Percentiles rank a stretch among this genome's conserved stretches.
phyloP scores from a whole-genome alignment of 1,284 basidiomycete species.

The Ustilago loliicola region DNA sequence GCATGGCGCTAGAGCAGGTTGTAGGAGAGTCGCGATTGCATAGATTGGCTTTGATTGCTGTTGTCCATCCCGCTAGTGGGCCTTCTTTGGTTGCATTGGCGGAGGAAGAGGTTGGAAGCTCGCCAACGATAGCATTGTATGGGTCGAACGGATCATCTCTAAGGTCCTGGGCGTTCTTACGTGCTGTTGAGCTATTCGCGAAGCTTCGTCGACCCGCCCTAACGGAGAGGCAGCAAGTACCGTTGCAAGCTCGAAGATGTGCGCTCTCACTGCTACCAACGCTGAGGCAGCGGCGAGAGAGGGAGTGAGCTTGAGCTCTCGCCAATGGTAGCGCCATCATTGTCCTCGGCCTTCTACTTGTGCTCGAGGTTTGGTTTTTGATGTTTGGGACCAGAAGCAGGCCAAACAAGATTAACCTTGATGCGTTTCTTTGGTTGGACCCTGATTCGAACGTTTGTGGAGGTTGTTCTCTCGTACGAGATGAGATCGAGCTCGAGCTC shows the following conservation, averaged over 20 bases:
- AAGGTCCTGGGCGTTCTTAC: not conserved
- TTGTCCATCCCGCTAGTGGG: slow-evolving; percentile 54
- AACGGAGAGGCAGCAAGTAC: slow-evolving; percentile 16
- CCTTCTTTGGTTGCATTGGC: not conserved
- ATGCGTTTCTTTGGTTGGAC: slow-evolving; percentile 2
- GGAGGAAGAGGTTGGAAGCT: not conserved
- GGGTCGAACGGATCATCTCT: slow-evolving; percentile 41
- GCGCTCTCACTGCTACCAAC: slow-evolving; percentile 25
- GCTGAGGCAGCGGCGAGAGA: slow-evolving; percentile 19
- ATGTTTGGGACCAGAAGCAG: not conserved
- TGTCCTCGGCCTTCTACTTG: not conserved
- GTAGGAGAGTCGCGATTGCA: slow-evolving; percentile 49
- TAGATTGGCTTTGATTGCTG: slow-evolving; percentile 68
- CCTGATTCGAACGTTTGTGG: slow-evolving; percentile 5
- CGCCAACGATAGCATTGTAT: slow-evolving; percentile 46
- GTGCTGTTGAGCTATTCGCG: not conserved
- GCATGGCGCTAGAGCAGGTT: slow-evolving; percentile 64
- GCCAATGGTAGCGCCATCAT: not conserved
- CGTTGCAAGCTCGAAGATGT: slow-evolving; percentile 13
- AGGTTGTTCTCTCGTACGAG: slow-evolving; percentile 13
- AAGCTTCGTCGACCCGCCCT: not conserved
- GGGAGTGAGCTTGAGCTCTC: not conserved
- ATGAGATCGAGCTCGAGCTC: not conserved
- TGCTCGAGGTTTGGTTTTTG: not conserved
- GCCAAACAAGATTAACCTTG: not conserved